These are phyloP conservation scores for Stromatinia cepivora DNA, from an alignment of 2,329 filamentous ascomycete species.

Conservation along the genomic window DNA sequence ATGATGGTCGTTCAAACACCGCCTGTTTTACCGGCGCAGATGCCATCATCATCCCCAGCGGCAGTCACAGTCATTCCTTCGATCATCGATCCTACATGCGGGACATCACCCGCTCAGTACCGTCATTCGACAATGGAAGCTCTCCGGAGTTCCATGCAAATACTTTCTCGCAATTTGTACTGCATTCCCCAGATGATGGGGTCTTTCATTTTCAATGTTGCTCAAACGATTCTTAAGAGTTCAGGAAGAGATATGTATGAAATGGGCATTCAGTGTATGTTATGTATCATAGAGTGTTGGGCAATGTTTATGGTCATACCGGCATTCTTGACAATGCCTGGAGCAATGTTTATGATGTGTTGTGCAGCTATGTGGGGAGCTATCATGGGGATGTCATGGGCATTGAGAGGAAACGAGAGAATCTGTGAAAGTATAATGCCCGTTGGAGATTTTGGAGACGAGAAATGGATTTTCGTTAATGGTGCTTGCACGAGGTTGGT, in stretches of 20 bases:
- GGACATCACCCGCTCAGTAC: conserved; percentile 25
- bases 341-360: conserved; percentile 18
- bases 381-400: conserved; percentile 22
- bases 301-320: conserved; percentile 23
- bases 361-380: conserved; percentile 13
- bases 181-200: conserved; percentile 25
- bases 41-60: not conserved
- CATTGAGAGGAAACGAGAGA: conserved; percentile 23
- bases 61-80: conserved; percentile 27
- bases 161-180: conserved; percentile 24
- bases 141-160: conserved; percentile 16
- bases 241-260: conserved; percentile 22
- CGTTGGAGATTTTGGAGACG: conserved; percentile 23
- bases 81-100: conserved; percentile 29
- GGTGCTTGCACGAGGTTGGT: conserved; percentile 28
- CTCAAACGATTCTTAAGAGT: not conserved
- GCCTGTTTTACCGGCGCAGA: not conserved
- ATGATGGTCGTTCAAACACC: conserved; percentile 6
- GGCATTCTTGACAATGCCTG: conserved; percentile 26
- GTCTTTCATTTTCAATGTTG: conserved; percentile 13
- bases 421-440: conserved; percentile 16
- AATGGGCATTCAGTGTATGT: conserved; percentile 22
- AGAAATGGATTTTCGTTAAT: conserved; percentile 29
- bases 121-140: conserved; percentile 18
- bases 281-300: conserved; percentile 26